A percentile compares a stretch with the other conserved stretches of the same genome.
phyloP scores from a whole-genome alignment of 2,329 filamentous ascomycete genomes.

The Aspergillus glaucus region DNA sequence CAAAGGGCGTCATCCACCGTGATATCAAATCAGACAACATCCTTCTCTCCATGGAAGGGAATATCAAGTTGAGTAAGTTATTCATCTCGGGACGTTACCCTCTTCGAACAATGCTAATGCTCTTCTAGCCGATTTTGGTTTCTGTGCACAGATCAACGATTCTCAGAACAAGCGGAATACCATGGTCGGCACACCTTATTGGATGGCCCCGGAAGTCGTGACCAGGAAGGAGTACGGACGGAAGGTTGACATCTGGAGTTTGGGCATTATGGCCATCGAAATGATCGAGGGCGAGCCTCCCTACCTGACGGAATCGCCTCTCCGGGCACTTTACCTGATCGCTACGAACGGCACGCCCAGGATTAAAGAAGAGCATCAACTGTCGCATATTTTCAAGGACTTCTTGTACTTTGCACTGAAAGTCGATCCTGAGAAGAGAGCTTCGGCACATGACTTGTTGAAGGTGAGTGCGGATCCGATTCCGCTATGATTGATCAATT shows the following conservation, averaged over 20 bases:
- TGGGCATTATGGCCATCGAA: constrained; percentile 99
- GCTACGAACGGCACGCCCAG: constrained; percentile 92
- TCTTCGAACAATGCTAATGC: constrained; percentile 14
- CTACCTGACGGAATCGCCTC: constrained; percentile 88
- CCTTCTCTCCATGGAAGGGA: constrained; percentile 82
- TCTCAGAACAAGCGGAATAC: constrained; percentile 95
- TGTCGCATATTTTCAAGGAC: constrained; percentile 78
- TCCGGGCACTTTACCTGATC: constrained; percentile 90
- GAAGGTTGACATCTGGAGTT: constrained; percentile 97
- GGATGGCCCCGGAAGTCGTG: constrained; percentile 99
- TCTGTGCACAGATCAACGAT: constrained; percentile 97
- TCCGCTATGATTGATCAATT: too few species aligned
- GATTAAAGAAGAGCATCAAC: constrained; percentile 84
- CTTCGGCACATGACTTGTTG: constrained; percentile 87
- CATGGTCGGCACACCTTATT: constrained; percentile 98
- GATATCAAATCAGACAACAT: constrained; percentile 99
- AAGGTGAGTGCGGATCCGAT: constrained; percentile 56
- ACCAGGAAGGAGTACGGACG: constrained; percentile 96
- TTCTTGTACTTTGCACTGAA: constrained; percentile 90
- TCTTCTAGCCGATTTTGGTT: constrained; percentile 81
- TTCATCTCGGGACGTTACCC: constrained; percentile 11
- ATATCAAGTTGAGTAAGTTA: constrained; percentile 88
- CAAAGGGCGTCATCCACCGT: constrained; percentile 94
- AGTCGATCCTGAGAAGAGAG: constrained; percentile 94
- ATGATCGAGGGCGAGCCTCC: constrained; percentile 99